Conservation (phyloP, 805 yeast species). For the Sungouiella blattae region DNA sequence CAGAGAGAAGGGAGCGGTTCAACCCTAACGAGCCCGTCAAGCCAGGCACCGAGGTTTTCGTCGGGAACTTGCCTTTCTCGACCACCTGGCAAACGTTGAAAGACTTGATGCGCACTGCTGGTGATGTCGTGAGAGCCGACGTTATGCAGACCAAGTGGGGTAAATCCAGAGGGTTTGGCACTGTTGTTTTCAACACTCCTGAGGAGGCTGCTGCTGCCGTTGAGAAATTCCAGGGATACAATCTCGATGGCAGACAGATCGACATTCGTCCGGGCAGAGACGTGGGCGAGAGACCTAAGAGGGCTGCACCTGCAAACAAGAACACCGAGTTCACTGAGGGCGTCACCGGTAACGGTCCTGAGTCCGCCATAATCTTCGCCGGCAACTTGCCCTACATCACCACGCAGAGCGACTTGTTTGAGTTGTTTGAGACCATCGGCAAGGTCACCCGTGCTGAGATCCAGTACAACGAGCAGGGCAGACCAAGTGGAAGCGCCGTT, state of each 20-base stretch:
- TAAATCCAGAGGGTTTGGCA: constrained; percentile 83
- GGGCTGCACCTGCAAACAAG: constrained; percentile 17
- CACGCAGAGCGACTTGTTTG: constrained; percentile 77
- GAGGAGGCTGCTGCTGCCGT: constrained; percentile 75
- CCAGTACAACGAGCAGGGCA: constrained; percentile 53
- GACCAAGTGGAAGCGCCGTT: constrained; percentile 82
- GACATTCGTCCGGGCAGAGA: constrained; percentile 73
- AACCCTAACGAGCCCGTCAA: constrained; percentile 15
- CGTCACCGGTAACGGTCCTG: constrained; percentile 58
- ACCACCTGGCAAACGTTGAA: constrained; percentile 80
- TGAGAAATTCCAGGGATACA: constrained; percentile 62
- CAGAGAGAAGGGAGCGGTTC: constrained; percentile 12
- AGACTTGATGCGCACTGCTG: constrained; percentile 76
- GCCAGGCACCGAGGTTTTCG: constrained; percentile 60
- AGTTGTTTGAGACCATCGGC: constrained; percentile 83
- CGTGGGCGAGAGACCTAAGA: constrained; percentile 9
- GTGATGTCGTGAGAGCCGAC: constrained; percentile 80
- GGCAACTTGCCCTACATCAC: constrained; percentile 87
- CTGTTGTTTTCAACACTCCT: constrained; percentile 61
- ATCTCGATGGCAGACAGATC: constrained; percentile 69
- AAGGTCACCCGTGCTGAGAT: constrained; percentile 73
- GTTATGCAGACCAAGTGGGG: constrained; percentile 64
- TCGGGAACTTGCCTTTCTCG: constrained; percentile 81
- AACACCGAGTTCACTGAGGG: constrained; percentile 63
- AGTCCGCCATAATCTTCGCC: constrained; percentile 52